These are phyloP conservation scores for Aegilops speltoides DNA, from an alignment of 176 grass and related monocot species.

Conservation along the genomic window DNA sequence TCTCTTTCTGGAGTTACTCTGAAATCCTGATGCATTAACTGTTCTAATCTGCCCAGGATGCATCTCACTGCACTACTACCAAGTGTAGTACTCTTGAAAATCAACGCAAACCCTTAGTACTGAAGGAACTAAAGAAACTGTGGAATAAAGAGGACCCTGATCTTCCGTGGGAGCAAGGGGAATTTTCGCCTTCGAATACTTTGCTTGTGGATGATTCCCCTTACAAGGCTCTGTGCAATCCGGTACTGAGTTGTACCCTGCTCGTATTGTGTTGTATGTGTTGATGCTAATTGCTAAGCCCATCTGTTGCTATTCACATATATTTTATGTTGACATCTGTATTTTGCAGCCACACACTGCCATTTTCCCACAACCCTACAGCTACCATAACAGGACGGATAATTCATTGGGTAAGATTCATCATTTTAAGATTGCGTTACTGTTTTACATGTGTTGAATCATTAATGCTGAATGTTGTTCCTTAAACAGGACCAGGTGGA, in stretches of 20 bases:
- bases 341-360: conserved; percentile 74
- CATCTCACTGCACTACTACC: conserved; percentile 71
- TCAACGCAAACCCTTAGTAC: conserved; percentile 63
- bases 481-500: conserved; percentile 65
- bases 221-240: conserved; percentile 89
- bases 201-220: conserved; percentile 97
- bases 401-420: conserved; percentile 74
- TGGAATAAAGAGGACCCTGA: conserved; percentile 76
- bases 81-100: conserved; percentile 64
- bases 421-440: conserved; percentile 22
- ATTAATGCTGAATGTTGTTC: conserved; percentile 18
- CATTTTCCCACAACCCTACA: conserved; percentile 76
- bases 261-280: conserved; percentile 8
- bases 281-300: conserved; percentile 22
- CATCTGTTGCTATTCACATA: conserved; percentile 23
- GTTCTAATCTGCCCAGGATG: conserved; percentile 54
- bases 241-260: conserved; percentile 47
- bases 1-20: conserved; percentile 14
- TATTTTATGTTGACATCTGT: conserved; percentile 33
- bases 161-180: conserved; percentile 78
- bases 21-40: neutral
- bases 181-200: conserved; percentile 85
- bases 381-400: conserved; percentile 44
- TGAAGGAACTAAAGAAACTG: conserved; percentile 89
- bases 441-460: conserved; percentile 4